A percentile compares a stretch with the other conserved stretches of the same genome.
phyloP scores from a whole-genome alignment of 2,329 filamentous ascomycete species.

The Alternaria longipes region DNA sequence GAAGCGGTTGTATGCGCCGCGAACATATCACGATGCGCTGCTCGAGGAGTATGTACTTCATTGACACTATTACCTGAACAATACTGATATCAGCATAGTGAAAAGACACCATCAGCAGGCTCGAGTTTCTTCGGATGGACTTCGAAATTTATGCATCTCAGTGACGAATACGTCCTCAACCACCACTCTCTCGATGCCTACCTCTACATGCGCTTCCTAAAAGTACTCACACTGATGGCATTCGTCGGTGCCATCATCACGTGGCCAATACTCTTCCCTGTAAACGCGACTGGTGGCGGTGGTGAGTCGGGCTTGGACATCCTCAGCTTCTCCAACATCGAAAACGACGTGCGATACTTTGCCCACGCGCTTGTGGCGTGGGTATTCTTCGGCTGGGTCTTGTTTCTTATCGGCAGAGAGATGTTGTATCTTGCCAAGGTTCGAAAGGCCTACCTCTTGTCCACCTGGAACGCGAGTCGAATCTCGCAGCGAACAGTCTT shows the following conservation, averaged over 20 bases:
- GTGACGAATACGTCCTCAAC: constrained; percentile 57
- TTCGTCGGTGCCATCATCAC: constrained; percentile 56
- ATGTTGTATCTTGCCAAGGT: constrained; percentile 58
- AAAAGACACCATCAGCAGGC: constrained; percentile 56
- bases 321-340: constrained; percentile 37
- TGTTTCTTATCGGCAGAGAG: constrained; percentile 57
- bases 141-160: constrained; percentile 53
- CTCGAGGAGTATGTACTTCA: constrained; percentile 37
- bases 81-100: constrained; percentile 3
- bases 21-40: constrained; percentile 55
- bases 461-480: constrained; percentile 54
- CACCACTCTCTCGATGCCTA: constrained; percentile 61
- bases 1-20: constrained; percentile 55
- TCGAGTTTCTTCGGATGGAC: constrained; percentile 64
- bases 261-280: constrained; percentile 58
- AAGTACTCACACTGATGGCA: constrained; percentile 55
- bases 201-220: constrained; percentile 59
- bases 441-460: constrained; percentile 58
- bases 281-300: constrained; percentile 55
- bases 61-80: constrained; percentile 32
- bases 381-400: constrained; percentile 55
- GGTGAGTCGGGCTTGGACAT: constrained; percentile 50
- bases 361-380: constrained; percentile 56
- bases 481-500: constrained; percentile 59
- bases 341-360: constrained; percentile 49